These are phyloP conservation scores for Abrus pulchellus DNA, from an alignment of 306 rosid genomes.

Conservation along the genomic window DNA sequence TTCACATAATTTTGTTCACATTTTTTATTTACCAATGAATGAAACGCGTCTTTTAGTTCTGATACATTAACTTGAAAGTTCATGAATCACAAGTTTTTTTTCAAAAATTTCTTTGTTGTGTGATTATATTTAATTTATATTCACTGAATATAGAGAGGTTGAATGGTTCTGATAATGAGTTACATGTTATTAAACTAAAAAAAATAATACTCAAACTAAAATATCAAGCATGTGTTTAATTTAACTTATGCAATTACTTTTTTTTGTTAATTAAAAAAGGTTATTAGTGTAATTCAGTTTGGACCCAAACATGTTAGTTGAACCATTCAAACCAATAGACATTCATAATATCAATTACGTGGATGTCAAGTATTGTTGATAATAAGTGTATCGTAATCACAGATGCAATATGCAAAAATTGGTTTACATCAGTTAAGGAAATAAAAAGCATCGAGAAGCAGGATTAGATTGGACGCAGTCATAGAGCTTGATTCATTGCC, in stretches of 20 bases:
- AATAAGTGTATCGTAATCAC: neutral
- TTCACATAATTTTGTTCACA: slow-evolving; percentile 8
- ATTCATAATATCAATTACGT: neutral
- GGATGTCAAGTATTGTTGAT: neutral
- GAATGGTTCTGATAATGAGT: too few species aligned
- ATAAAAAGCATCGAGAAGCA: slow-evolving; percentile 6
- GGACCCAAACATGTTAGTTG: neutral
- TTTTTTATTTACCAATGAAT: neutral
- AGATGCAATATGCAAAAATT: neutral
- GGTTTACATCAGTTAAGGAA: neutral
- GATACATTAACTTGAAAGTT: slow-evolving; percentile 4
- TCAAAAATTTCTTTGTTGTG: too few species aligned
- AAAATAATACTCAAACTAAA: too few species aligned
- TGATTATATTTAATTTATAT: too few species aligned
- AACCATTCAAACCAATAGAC: neutral
- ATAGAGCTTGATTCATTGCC: neutral
- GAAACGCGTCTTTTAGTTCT: neutral
- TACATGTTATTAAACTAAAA: too few species aligned
- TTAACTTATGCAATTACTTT: too few species aligned
- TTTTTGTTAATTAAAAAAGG: too few species aligned
- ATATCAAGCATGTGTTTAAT: too few species aligned
- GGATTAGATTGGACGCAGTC: slow-evolving; percentile 50
- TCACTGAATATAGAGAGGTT: too few species aligned
- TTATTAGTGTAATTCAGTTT: neutral
- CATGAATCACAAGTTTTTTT: neutral